Percentiles rank a stretch among this genome's conserved stretches.
Conservation (phyloP, 169 alveolate genomes). For the Perkinsus olseni region DNA sequence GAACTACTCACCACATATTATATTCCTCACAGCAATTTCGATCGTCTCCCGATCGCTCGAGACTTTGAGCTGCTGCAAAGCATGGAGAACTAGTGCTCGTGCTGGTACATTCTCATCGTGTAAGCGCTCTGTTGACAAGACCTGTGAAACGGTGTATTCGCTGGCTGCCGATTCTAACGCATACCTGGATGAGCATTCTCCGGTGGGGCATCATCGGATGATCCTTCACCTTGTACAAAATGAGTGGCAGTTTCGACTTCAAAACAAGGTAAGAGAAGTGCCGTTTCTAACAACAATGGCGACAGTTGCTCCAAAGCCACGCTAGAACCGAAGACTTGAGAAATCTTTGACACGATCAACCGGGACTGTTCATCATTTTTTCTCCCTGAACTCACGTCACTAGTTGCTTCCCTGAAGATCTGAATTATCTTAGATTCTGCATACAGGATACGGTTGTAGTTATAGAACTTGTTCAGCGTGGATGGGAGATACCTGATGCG, state of each 20-base stretch:
- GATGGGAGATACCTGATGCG: neutral
- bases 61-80: neutral
- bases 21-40: neutral
- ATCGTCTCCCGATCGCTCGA: neutral
- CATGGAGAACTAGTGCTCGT: neutral
- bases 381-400: neutral
- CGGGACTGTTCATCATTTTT: too few relatives aligned
- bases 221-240: neutral
- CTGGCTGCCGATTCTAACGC: neutral
- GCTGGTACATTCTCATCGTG: neutral
- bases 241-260: neutral
- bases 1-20: neutral
- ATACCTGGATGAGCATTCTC: neutral
- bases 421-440: neutral
- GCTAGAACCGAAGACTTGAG: neutral
- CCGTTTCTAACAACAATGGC: neutral
- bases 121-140: neutral
- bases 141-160: neutral
- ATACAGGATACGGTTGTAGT: neutral
- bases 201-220: neutral
- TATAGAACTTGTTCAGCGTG: neutral
- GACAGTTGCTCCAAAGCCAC: neutral
- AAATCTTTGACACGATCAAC: too few relatives aligned
- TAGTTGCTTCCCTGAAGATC: neutral
- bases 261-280: neutral